Conservation (phyloP, 768 basidiomycete species). For the Suillus subalutaceus region DNA sequence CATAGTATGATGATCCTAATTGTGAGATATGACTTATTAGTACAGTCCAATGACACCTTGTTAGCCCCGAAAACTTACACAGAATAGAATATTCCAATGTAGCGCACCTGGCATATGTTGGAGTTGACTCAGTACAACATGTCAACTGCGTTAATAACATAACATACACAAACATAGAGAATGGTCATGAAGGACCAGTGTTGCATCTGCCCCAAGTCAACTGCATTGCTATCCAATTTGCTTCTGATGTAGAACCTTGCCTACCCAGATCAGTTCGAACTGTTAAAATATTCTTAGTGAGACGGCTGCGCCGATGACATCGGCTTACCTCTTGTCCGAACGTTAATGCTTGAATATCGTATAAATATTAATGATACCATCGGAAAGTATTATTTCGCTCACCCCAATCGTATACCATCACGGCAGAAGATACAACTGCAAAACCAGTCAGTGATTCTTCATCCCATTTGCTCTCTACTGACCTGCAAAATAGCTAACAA, state of each 20-base stretch:
- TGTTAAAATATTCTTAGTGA: neutral
- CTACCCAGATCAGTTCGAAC: neutral
- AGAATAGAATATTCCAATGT: neutral
- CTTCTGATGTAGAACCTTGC: neutral
- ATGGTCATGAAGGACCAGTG: neutral
- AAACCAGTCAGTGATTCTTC: neutral
- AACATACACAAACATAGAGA: neutral
- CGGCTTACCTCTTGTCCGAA: neutral
- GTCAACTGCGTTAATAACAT: neutral
- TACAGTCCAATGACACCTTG: neutral
- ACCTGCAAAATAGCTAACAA: no score
- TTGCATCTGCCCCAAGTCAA: neutral
- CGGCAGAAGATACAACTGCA: neutral
- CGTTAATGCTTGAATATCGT: neutral
- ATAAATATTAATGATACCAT: neutral
- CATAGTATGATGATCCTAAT: neutral
- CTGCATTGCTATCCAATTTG: neutral
- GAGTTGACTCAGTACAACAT: neutral
- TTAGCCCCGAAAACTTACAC: neutral
- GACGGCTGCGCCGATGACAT: neutral
- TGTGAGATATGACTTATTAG: neutral
- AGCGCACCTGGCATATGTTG: neutral
- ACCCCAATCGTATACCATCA: neutral
- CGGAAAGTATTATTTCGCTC: neutral
- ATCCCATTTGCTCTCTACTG: no score